These are phyloP conservation scores for Anthracocystis panici-leucophaei DNA, from an alignment of 1,284 basidiomycete species.

Conservation along the genomic window DNA sequence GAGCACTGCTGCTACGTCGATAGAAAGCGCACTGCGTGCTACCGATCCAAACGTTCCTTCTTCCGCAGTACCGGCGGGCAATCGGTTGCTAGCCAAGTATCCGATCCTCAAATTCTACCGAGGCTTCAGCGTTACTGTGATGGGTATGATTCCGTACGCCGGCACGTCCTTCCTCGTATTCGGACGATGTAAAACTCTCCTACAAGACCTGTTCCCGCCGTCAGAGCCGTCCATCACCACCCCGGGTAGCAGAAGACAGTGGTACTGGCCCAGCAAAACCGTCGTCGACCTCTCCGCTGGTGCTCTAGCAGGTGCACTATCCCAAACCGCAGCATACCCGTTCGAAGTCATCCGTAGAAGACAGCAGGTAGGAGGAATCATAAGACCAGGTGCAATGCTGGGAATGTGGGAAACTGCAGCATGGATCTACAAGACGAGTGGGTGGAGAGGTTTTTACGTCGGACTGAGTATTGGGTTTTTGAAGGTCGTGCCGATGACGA, in stretches of 20 bases:
- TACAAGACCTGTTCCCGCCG: conserved; percentile 57
- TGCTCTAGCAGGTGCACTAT: conserved; percentile 87
- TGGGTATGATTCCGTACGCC: conserved; percentile 90
- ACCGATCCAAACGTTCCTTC: conserved; percentile 42
- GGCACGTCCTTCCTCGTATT: conserved; percentile 87
- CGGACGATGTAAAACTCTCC: conserved; percentile 62
- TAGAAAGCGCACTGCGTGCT: conserved; percentile 34
- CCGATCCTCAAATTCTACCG: conserved; percentile 87
- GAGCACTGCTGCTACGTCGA: conserved; percentile 31
- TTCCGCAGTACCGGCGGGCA: conserved; percentile 26
- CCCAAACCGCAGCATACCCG: conserved; percentile 93
- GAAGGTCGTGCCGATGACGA: conserved; percentile 96
- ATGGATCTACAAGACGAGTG: conserved; percentile 78
- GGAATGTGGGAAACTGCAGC: conserved; percentile 65
- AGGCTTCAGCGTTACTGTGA: conserved; percentile 76
- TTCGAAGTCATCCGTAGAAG: conserved; percentile 92
- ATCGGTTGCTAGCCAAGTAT: conserved; percentile 48
- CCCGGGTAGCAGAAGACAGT: conserved; percentile 28
- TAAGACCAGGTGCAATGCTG: conserved; percentile 62
- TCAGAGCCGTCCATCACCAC: conserved; percentile 32
- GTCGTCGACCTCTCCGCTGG: conserved; percentile 79
- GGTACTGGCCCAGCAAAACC: conserved; percentile 68
- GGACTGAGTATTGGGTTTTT: conserved; percentile 93
- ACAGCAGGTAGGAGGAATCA: conserved; percentile 88
- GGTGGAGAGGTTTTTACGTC: conserved; percentile 91